Base-by-base conservation (phyloP, 2,329 filamentous ascomycete species). In the Ophiostoma sp. region DNA sequence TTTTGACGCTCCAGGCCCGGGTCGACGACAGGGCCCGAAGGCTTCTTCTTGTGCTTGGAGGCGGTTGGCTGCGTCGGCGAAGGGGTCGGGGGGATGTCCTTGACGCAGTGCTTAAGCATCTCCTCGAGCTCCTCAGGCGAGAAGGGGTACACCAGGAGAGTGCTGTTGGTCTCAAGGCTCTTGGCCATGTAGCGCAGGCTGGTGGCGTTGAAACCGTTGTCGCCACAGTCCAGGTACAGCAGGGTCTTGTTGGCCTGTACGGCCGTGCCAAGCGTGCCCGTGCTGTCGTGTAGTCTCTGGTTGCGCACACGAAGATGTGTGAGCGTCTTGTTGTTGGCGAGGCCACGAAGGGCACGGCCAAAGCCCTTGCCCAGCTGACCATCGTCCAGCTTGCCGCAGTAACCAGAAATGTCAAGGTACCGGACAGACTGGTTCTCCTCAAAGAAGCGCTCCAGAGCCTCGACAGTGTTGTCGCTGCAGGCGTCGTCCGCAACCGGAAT, bases 351-450 rank as follows among this genome's bases (percentile, higher is more conserved):
- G 0, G 87, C 83, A 48, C 82, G 84, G 0, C 85, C 87, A 74
- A 89, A 86, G 9, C 86, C 86, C 73, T 82, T 84, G 19, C 87
- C 87, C 11, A 89, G 82, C 74, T 87, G 85, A 0, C 86, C 85
- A 75, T 89, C 87, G 75, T 89, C 87, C 7, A 89, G 80, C 78
- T 88, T 89, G 61, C 87, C 86, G 64, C 85, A 85, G 77, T 86
- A 89, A 1, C 87, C 87, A 0, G 87, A 89, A 8, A 89, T 80
- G 75, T 89, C 87, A 2, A 89, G 82, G 73, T 83, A 88, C n/a
- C 82, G 84, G 61, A 89, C 80, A 0, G 84, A 85, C 8, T 80
- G 78, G 78, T 89, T 89, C 33, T 81, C 80, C n/a, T 83, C 81
- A 57, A 89, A 86, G 69, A 89, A 85, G 4, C 83, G 80, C 33